Conservation (phyloP, 441 rosid genomes). For the Euphorbia schlechtendalii region DNA sequence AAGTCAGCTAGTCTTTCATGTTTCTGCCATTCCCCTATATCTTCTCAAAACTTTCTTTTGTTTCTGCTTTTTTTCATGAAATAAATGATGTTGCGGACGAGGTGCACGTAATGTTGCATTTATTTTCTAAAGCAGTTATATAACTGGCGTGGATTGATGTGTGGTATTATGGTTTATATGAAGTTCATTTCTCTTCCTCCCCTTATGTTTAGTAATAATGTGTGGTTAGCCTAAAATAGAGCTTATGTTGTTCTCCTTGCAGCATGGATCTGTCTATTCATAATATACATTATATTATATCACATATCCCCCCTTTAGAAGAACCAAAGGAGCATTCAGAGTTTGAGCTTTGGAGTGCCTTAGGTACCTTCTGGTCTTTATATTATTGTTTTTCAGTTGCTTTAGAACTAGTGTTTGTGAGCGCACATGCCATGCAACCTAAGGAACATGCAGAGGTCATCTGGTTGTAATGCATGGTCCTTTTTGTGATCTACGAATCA, state of each 20-base stretch:
- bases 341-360: conserved; percentile 72
- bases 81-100: not conserved
- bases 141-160: not conserved
- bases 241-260: conserved; percentile 19
- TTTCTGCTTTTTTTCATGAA: not conserved
- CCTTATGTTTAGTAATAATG: conserved; percentile 1
- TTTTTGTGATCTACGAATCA: not conserved
- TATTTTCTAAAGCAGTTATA: not conserved
- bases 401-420: not conserved
- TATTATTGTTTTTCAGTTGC: not conserved
- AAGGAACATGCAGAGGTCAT: not conserved
- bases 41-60: not conserved
- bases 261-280: conserved; percentile 47
- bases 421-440: not conserved
- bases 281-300: conserved; percentile 50
- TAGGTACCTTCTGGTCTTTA: conserved; percentile 40
- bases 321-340: conserved; percentile 37
- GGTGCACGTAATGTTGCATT: not conserved
- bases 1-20: not conserved
- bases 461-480: not conserved
- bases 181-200: not conserved
- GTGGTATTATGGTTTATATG: not conserved
- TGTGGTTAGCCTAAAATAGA: not conserved
- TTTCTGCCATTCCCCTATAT: not conserved
- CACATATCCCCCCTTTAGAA: conserved; percentile 50